Evolutionary conservation across 2,329 filamentous ascomycete genomes (phyloP).

Genomic region (Trichocomaceae sp.): DNA sequence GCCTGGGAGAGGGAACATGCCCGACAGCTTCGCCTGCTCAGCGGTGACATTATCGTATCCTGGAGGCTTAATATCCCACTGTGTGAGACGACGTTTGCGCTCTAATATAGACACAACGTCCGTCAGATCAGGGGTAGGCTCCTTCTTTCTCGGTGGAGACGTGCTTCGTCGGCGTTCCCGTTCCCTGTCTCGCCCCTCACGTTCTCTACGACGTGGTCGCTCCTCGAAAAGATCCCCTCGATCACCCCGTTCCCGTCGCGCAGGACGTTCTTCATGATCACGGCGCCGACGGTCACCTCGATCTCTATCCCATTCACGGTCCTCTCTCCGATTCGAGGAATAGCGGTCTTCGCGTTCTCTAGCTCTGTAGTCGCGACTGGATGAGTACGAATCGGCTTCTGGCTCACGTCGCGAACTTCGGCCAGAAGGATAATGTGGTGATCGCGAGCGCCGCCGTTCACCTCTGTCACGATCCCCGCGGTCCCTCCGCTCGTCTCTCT

Average conservation of each 20-base stretch:
- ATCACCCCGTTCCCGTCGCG: conserved; percentile 55
- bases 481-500: conserved; percentile 45
- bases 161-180: conserved; percentile 64
- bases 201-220: conserved; percentile 30
- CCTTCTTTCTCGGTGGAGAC: conserved; percentile 81
- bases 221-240: conserved; percentile 34
- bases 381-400: conserved; percentile 81
- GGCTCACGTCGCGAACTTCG: conserved; percentile 60
- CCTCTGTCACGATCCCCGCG: conserved; percentile 40
- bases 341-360: conserved; percentile 92
- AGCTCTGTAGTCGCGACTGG: conserved; percentile 85
- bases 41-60: conserved; percentile 98
- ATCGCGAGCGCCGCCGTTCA: conserved; percentile 74
- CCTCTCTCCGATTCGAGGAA: conserved; percentile 61
- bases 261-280: conserved; percentile 58
- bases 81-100: conserved; percentile 85
- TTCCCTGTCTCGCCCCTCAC: conserved; percentile 34
- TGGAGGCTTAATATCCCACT: conserved; percentile 99
- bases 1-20: conserved; percentile 97
- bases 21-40: conserved; percentile 95
- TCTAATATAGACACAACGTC: conserved; percentile 74
- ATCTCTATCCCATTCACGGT: conserved; percentile 73
- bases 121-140: conserved; percentile 92
- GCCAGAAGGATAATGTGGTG: conserved; percentile 63
- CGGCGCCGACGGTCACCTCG: conserved; percentile 52